phyloP scores from a whole-genome alignment of 2,329 filamentous ascomycete genomes.

The Colletotrichum sp. region DNA sequence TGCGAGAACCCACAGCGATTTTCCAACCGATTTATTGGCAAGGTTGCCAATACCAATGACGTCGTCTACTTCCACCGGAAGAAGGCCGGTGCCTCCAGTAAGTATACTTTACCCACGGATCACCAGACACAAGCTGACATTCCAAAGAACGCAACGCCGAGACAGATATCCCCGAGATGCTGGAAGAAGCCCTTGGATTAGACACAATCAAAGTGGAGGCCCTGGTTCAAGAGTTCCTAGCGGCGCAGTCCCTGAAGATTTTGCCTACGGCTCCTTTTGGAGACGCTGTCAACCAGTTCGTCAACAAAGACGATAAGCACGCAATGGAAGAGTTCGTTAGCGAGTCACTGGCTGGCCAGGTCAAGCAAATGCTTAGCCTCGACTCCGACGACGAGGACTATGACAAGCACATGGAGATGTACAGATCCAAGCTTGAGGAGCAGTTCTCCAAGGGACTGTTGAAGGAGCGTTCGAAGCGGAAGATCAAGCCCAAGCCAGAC shows the following conservation, averaged over 20 bases:
- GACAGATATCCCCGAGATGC: constrained; percentile 67
- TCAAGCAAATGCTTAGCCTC: constrained; percentile 71
- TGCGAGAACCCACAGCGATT: constrained; percentile 96
- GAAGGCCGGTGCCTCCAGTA: constrained; percentile 66
- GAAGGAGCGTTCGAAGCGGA: constrained; percentile 52
- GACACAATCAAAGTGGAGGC: constrained; percentile 88
- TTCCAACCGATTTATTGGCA: constrained; percentile 88
- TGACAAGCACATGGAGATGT: constrained; percentile 74
- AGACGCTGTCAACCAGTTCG: constrained; percentile 90
- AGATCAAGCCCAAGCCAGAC: constrained; percentile 76
- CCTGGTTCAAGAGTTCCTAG: constrained; percentile 86
- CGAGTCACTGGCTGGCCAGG: constrained; percentile 72
- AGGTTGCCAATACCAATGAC: constrained; percentile 92
- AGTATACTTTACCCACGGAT: constrained; percentile 23
- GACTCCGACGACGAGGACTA: constrained; percentile 74
- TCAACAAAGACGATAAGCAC: constrained; percentile 94
- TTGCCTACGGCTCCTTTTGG: constrained; percentile 91
- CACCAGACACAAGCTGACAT: not conserved
- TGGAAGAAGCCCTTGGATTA: constrained; percentile 66
- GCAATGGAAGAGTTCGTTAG: constrained; percentile 84
- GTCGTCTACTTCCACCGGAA: constrained; percentile 93
- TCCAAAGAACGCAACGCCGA: constrained; percentile 45
- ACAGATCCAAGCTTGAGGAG: constrained; percentile 73
- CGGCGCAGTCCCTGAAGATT: constrained; percentile 88
- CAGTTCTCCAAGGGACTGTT: constrained; percentile 70